Evolutionary conservation across 257 asterid genomes (phyloP).

Genomic region (Cinchona pubescens): DNA sequence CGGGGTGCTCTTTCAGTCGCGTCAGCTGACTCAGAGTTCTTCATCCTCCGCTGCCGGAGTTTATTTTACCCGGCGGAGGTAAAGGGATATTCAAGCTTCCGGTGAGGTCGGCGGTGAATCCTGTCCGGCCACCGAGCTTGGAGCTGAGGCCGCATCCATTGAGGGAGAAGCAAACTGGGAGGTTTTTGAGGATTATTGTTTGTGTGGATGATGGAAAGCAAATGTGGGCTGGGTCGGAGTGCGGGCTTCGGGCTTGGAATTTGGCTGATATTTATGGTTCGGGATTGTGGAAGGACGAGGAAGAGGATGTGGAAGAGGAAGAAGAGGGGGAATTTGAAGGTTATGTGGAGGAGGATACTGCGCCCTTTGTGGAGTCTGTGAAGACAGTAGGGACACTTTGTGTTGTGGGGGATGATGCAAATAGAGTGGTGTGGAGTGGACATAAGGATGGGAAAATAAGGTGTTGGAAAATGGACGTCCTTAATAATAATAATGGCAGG

Average conservation of each 20-base stretch:
- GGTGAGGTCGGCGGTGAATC: conserved; percentile 59
- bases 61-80: conserved; percentile 59
- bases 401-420: conserved; percentile 73
- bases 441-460: conserved; percentile 81
- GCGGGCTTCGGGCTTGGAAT: too few relatives aligned
- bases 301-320: conserved; percentile 12
- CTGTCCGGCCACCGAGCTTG: conserved; percentile 69
- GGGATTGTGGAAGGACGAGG: background rate
- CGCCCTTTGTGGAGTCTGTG: conserved; percentile 61
- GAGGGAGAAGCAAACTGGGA: conserved; percentile 71
- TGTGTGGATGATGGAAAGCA: conserved; percentile 63
- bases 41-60: conserved; percentile 59
- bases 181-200: conserved; percentile 61
- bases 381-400: conserved; percentile 53
- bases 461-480: conserved; percentile 78
- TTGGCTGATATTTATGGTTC: too few relatives aligned
- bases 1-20: background rate
- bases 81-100: conserved; percentile 65
- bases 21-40: conserved; percentile 23
- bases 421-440: conserved; percentile 87
- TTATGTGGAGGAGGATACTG: conserved; percentile 53
- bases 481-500: conserved; percentile 22
- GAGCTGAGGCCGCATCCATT: conserved; percentile 89
- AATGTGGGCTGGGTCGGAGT: conserved; percentile 92
- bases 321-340: conserved; percentile 36